These are phyloP conservation scores for Strigomonas galati DNA, from an alignment of 208 protist genomes.

Conservation along the genomic window DNA sequence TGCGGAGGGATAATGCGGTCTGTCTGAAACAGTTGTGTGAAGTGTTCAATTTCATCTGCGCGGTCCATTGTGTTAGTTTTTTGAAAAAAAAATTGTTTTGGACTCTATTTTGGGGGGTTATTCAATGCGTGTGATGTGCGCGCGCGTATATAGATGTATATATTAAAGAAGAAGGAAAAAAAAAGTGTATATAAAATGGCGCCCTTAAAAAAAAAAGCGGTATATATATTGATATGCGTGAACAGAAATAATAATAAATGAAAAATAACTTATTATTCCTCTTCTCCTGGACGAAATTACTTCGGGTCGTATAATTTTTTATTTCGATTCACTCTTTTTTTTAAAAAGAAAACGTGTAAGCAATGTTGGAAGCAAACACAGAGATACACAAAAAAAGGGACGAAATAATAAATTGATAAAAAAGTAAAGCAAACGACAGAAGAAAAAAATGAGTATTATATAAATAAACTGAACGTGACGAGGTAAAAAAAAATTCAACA, in stretches of 20 bases:
- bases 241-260: slow-evolving; percentile 5
- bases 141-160: background rate
- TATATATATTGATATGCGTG: slow-evolving; percentile 7
- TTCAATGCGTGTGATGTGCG: background rate
- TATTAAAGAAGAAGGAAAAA: background rate
- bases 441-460: slow-evolving; percentile 12
- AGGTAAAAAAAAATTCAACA: background rate
- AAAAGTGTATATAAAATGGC: background rate
- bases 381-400: slow-evolving; percentile 2
- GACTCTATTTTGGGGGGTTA: slow-evolving; percentile 15
- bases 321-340: slow-evolving; percentile 6
- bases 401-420: slow-evolving; percentile 12
- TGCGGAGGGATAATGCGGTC: background rate
- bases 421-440: slow-evolving; percentile 1
- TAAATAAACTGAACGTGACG: background rate
- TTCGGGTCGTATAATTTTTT: slow-evolving; percentile 6
- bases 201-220: no score
- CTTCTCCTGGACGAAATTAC: background rate
- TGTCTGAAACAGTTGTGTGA: background rate
- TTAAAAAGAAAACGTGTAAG: background rate
- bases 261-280: slow-evolving; percentile 4
- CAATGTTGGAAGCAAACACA: slow-evolving; percentile 1
- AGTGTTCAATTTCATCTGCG: background rate
- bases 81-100: background rate
- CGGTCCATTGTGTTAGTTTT: background rate